A percentile compares a stretch with the other conserved stretches of the same genome.
Conservation (phyloP, 129 eudicot species). For the Flaveria brownii region DNA sequence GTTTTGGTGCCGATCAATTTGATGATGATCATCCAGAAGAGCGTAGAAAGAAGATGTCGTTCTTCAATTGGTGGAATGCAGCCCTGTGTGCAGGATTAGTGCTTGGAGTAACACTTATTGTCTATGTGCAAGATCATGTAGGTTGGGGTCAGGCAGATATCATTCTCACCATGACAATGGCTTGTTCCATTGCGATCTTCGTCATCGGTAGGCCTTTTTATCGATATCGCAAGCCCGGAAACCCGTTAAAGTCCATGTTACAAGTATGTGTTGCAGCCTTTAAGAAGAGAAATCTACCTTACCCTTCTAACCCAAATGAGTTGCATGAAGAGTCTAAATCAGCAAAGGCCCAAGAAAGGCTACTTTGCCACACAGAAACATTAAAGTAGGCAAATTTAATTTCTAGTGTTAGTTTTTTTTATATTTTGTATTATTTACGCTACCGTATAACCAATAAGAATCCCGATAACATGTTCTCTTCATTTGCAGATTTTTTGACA, state of each 20-base stretch:
- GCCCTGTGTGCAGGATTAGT: slow-evolving; percentile 68
- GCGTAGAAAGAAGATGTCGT: slow-evolving; percentile 66
- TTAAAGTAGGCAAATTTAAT: slow-evolving; percentile 53
- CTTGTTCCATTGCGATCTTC: slow-evolving; percentile 47
- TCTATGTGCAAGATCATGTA: slow-evolving; percentile 65
- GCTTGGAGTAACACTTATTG: slow-evolving; percentile 71
- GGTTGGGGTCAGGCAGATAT: slow-evolving; percentile 74
- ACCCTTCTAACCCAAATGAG: slow-evolving; percentile 50
- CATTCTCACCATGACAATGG: slow-evolving; percentile 56
- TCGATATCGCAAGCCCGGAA: slow-evolving; percentile 57
- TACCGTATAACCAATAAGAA: not conserved
- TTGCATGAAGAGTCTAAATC: slow-evolving; percentile 55
- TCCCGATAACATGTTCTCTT: not conserved
- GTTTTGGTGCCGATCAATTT: slow-evolving; percentile 95
- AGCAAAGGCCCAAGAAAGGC: slow-evolving; percentile 45
- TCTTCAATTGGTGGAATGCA: slow-evolving; percentile 86
- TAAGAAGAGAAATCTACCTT: slow-evolving; percentile 55
- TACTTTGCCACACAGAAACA: slow-evolving; percentile 56
- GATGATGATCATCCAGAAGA: slow-evolving; percentile 74
- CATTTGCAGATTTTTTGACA: slow-evolving; percentile 59
- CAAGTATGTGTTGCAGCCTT: slow-evolving; percentile 74
- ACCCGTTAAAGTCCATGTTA: slow-evolving; percentile 64
- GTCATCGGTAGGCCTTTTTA: slow-evolving; percentile 63
- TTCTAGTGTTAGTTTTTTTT: not conserved
- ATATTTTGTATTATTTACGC: not conserved